These are phyloP conservation scores for Lipomyces lipofer DNA, from an alignment of 805 yeast species.

Conservation along the genomic window DNA sequence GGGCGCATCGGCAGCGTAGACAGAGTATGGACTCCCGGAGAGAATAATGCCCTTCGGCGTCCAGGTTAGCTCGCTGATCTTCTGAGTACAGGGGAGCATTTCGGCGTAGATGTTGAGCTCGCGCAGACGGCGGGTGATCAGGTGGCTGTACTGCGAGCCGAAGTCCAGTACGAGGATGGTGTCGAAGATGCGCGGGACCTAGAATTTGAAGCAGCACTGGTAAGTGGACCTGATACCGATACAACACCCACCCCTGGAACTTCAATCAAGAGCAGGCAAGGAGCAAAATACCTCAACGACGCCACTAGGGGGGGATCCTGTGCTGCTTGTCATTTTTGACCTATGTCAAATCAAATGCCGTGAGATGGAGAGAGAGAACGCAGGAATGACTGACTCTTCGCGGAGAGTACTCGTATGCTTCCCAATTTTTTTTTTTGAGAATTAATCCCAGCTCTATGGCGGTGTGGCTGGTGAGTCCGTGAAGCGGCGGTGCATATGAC, in stretches of 20 bases:
- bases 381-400: neutral
- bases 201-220: too few species aligned
- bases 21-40: constrained; percentile 98
- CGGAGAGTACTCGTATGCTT: neutral
- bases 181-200: constrained; percentile 89
- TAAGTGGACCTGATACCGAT: too few species aligned
- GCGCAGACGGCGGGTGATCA: constrained; percentile 95
- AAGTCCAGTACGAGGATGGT: constrained; percentile 96
- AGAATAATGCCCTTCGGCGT: constrained; percentile 94
- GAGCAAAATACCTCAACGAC: constrained; percentile 22
- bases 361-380: too few species aligned
- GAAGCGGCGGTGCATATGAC: neutral
- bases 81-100: constrained; percentile 99
- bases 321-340: constrained; percentile 18
- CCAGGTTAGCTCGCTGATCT: constrained; percentile 87
- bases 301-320: constrained; percentile 13
- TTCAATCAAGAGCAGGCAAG: neutral
- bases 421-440: neutral
- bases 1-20: constrained; percentile 91
- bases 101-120: constrained; percentile 98
- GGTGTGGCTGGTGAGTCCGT: neutral
- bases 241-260: too few species aligned
- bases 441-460: neutral
- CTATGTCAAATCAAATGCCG: neutral
- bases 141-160: constrained; percentile 97